Evolutionary conservation across 768 basidiomycete species (phyloP).

Genomic region (Tricholoma terreum): DNA sequence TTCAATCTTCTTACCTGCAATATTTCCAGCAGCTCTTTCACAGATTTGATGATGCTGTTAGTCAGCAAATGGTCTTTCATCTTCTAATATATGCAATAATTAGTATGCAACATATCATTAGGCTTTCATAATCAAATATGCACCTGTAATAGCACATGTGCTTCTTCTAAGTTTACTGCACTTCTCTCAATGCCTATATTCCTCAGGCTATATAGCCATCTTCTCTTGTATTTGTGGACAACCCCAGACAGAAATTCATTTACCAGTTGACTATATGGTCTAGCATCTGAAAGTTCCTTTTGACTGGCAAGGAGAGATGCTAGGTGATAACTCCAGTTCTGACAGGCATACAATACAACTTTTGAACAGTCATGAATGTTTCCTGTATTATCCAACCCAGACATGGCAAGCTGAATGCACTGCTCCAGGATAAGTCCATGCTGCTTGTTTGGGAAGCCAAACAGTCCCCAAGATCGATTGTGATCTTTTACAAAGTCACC

Average conservation of each 20-base stretch:
- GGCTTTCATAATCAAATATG: not conserved
- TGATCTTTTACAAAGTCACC: not conserved
- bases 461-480: not conserved
- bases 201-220: not conserved
- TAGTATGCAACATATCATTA: too few relatives aligned
- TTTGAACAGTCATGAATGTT: not conserved
- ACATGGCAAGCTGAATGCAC: not conserved
- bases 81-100: too few relatives aligned
- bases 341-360: not conserved
- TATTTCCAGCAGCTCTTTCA: too few relatives aligned
- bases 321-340: not conserved
- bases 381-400: not conserved
- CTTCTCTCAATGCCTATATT: too few relatives aligned
- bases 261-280: not conserved
- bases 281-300: not conserved
- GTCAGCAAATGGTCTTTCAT: too few relatives aligned
- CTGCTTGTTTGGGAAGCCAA: not conserved
- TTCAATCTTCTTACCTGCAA: too few relatives aligned
- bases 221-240: not conserved
- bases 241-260: not conserved
- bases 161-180: too few relatives aligned
- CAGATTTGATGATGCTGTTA: too few relatives aligned
- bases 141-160: too few relatives aligned
- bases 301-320: not conserved
- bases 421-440: not conserved